These are phyloP conservation scores for Dryas alaskensis DNA, from an alignment of 306 rosid species.

Conservation along the genomic window DNA sequence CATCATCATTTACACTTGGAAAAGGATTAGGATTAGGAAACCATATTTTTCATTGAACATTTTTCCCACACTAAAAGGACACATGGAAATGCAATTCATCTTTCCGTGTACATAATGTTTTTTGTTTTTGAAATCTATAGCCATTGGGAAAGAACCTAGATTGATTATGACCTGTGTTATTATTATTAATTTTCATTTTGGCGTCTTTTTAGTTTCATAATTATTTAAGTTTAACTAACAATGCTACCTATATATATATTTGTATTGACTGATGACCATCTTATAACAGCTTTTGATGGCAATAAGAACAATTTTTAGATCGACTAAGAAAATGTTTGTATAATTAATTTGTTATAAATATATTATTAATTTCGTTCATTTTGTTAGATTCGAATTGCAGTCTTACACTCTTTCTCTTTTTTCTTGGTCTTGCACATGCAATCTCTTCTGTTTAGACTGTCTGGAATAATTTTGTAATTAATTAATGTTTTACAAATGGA, in stretches of 20 bases:
- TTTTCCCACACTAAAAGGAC: not conserved
- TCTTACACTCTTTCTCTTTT: not conserved
- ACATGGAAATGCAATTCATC: not conserved
- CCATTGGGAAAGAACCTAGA: not conserved
- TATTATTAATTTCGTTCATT: not conserved
- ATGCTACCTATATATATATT: not conserved
- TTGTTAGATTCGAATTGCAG: not conserved
- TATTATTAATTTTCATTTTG: not conserved
- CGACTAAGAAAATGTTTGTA: not conserved
- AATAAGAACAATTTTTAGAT: not conserved
- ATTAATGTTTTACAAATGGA: too few species aligned
- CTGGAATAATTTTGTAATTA: too few species aligned
- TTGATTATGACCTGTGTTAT: conserved; percentile 3
- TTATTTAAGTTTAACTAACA: not conserved
- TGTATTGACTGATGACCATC: conserved; percentile 8
- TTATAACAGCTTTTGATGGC: not conserved
- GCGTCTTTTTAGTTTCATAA: not conserved
- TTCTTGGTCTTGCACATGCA: not conserved
- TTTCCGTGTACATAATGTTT: not conserved
- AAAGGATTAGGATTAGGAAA: conserved; percentile 1
- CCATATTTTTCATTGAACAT: not conserved
- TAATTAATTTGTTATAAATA: too few species aligned
- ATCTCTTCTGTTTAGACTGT: not conserved
- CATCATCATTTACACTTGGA: conserved; percentile 1
- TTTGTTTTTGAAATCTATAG: not conserved